Evolutionary conservation across 1,139 yeast genomes (phyloP), one percentile per base, ranked within the genome.

Genomic region (Suhomyces chickasaworum): DNA sequence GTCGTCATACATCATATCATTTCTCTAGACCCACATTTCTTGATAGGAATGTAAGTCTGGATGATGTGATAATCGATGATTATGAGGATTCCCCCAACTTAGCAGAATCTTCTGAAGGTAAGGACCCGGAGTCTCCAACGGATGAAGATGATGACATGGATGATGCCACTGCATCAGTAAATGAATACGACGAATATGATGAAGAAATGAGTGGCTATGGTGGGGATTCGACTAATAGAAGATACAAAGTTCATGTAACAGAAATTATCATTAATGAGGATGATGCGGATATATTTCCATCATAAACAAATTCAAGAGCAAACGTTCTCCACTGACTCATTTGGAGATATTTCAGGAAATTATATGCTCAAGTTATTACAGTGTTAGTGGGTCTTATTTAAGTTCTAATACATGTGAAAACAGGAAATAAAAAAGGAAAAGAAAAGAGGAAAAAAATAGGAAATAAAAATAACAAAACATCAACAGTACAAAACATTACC

Each of bases 251-350:
- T 6, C 75, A 73, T 41, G 84, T 80, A 15, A 76, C 82, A 16
- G 84, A 81, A 44, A 77, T 80, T 15, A 60, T 71, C 3, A 70
- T 80, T 17, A 72, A 73, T 50, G 82, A 76, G 25, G 66, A 60
- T 22, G 58, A 55, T 32, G 44, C 47, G 13, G 56, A 55, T 40
- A 55, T 55, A n/a, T 55, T 55, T 33, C 58, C 58, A 16, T 30
- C 30, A 1, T 35, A 35, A 22, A 13, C 13, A 23, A n/a, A 7
- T n/a, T n/a, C 4, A 10, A 4, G n/a, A 8, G 32, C 32, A 29
- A n/a, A 7, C 15, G 15, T 13, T 13, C 32, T 29, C 16, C 17
- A 29, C 32, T n/a, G 32, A 29, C 16, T 29, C 17, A 13, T 13
- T 13, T 2, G 32, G 32, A 6, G 17, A 13, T 15, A 29, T 29